Evolutionary conservation across 805 yeast genomes (phyloP).

Genomic region (Candida palmyrensis): DNA sequence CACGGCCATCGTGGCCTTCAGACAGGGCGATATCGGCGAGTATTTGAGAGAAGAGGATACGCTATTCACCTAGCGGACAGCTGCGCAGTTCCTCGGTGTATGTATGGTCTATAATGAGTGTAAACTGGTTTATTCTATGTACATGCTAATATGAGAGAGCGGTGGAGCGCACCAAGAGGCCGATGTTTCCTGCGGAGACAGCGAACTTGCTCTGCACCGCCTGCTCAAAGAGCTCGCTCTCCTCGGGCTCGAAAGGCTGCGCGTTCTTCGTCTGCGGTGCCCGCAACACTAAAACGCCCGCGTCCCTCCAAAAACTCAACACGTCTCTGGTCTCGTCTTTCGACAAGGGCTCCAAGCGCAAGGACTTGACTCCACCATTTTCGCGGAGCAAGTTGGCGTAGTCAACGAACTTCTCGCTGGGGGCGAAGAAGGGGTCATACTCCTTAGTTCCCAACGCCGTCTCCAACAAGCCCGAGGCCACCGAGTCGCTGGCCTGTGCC

Average conservation of each 20-base stretch:
- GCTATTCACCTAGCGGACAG: slow-evolving; percentile 57
- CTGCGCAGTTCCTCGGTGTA: too few relatives aligned
- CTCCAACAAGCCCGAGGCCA: slow-evolving; percentile 49
- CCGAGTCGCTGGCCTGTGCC: slow-evolving; percentile 55
- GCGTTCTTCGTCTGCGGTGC: slow-evolving; percentile 25
- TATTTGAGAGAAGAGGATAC: slow-evolving; percentile 97
- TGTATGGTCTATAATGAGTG: too few relatives aligned
- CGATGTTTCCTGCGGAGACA: slow-evolving; percentile 38
- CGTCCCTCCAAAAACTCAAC: slow-evolving; percentile 25
- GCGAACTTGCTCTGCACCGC: slow-evolving; percentile 24
- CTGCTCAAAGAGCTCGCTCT: slow-evolving; percentile 22
- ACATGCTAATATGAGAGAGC: slow-evolving; percentile 18
- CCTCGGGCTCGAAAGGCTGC: slow-evolving; percentile 7
- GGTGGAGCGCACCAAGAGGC: slow-evolving; percentile 26
- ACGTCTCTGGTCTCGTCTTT: slow-evolving; percentile 27
- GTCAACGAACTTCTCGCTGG: slow-evolving; percentile 46
- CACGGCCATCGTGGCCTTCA: slow-evolving; percentile 88
- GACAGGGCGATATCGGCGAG: slow-evolving; percentile 98
- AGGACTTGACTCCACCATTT: slow-evolving; percentile 27
- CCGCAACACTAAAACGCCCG: slow-evolving; percentile 30
- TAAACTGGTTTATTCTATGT: slow-evolving; percentile 2
- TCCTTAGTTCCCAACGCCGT: slow-evolving; percentile 51
- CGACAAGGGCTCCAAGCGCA: slow-evolving; percentile 21
- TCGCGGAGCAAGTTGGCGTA: slow-evolving; percentile 45
- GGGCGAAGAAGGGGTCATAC: slow-evolving; percentile 53